Conservation (phyloP, 148 eudicot species). For the Fagopyrum tataricum region DNA sequence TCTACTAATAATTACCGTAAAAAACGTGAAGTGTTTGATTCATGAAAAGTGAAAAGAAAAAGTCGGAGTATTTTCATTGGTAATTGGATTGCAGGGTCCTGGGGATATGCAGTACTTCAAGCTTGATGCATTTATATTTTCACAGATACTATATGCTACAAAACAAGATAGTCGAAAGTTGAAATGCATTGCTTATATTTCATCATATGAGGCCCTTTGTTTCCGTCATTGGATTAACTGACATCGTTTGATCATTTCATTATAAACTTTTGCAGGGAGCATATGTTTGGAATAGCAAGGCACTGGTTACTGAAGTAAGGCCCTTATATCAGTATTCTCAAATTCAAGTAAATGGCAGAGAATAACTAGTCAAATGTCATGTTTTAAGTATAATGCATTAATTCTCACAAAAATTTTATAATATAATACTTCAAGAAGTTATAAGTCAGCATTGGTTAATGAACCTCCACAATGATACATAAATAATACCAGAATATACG, state of each 20-base stretch:
- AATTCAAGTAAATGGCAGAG: neutral
- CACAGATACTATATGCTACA: no score
- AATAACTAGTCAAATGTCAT: neutral
- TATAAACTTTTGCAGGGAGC: constrained; percentile 64
- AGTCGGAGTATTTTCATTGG: neutral
- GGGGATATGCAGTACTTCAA: neutral
- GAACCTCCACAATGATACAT: no score
- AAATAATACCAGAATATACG: no score
- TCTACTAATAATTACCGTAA: neutral
- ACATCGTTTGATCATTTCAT: neutral
- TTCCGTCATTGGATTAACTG: neutral
- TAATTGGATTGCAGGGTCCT: neutral
- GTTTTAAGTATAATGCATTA: neutral
- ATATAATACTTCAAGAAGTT: no score
- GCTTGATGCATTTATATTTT: no score
- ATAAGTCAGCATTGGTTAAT: no score
- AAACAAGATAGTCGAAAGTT: no score
- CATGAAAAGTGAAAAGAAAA: neutral
- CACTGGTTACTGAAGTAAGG: constrained; percentile 86
- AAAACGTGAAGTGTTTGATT: neutral
- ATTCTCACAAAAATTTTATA: no score
- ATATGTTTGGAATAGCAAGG: constrained; percentile 88
- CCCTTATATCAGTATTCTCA: neutral
- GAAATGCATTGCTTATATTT: no score
- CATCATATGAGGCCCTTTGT: neutral